phyloP scores from a whole-genome alignment of 805 yeast species.

The Ogataea nakhonphanomensis region DNA sequence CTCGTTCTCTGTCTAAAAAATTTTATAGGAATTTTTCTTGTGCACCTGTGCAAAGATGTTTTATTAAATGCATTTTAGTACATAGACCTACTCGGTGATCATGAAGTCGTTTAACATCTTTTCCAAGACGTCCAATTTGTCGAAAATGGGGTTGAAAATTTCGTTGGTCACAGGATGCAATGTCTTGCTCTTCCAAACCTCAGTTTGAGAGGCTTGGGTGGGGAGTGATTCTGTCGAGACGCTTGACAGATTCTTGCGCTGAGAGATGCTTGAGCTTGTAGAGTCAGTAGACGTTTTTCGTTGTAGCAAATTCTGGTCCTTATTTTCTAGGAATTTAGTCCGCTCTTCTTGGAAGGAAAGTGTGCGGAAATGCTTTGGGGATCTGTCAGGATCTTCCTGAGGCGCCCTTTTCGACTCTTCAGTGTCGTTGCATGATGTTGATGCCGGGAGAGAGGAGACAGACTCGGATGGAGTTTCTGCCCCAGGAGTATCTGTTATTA shows the following conservation, averaged over 20 bases:
- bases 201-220: conserved; percentile 14
- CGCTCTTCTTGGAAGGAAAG: conserved; percentile 23
- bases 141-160: conserved; percentile 56
- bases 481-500: not conserved
- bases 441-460: conserved; percentile 29
- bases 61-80: not conserved
- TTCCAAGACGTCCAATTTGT: conserved; percentile 37
- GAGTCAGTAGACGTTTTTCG: conserved; percentile 5
- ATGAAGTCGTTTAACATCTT: conserved; percentile 25
- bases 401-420: conserved; percentile 11
- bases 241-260: not conserved
- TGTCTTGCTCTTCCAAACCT: conserved; percentile 1
- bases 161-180: conserved; percentile 47
- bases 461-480: conserved; percentile 16
- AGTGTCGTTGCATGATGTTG: conserved; percentile 19
- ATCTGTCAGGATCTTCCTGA: conserved; percentile 1
- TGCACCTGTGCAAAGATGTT: conserved; percentile 1
- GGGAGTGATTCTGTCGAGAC: conserved; percentile 25
- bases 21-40: conserved; percentile 1
- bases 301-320: not conserved
- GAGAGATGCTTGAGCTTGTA: conserved; percentile 4
- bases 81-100: conserved; percentile 8
- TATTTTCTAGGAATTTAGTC: conserved; percentile 17
- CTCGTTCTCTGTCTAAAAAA: not conserved
- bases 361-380: conserved; percentile 11